Evolutionary conservation across 202 grass and related monocot species (phyloP), one percentile per base, ranked within the genome.

Genomic region (Musa balbisiana): DNA sequence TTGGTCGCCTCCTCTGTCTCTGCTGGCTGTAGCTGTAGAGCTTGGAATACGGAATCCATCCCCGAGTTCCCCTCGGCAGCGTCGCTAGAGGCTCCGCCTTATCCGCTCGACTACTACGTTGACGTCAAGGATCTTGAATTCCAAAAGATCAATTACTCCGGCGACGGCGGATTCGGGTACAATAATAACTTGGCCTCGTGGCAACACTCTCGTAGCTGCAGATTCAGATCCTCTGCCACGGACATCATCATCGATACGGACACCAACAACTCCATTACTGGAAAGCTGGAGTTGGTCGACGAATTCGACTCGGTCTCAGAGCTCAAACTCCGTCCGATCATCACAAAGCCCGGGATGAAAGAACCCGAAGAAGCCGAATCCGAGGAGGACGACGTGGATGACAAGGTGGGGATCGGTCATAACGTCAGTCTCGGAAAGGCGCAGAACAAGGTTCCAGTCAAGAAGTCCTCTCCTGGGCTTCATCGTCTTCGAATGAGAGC

Each of bases 191-290:
- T 24, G 9, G 43, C 2, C 13, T 63, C 64, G 2, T 78, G 68
- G 52, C 54, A 27, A 43, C 53, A 73, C 63, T 81, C 79, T 21
- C 62, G 76, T 33, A 53, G 75, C 55, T 83, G 81, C 80, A 81
- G 82, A 27, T 73, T 83, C 26, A 86, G 77, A 49, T 81, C 84
- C 2, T 91, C 88, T 21, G 81, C 69, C 2, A 83, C 88, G 3
- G 90, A 93, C 71, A 85, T 91, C 75, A 87, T 84, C 81, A 85
- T 87, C 29, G 82, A 89, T 58, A 76, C 91, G 16, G 49, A 65
- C 33, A 43, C 71, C 22, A 89, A 55, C 52, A 74, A 51, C 67
- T 33, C 79, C 9, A 71, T 66, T 1, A 78, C 52, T 70, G 24
- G 9, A 11, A 78, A 29, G 16, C 60, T 67, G 26, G 53, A 19